Evolutionary conservation across 106 monocot species (phyloP).

Genomic region (Posidonia australis): DNA sequence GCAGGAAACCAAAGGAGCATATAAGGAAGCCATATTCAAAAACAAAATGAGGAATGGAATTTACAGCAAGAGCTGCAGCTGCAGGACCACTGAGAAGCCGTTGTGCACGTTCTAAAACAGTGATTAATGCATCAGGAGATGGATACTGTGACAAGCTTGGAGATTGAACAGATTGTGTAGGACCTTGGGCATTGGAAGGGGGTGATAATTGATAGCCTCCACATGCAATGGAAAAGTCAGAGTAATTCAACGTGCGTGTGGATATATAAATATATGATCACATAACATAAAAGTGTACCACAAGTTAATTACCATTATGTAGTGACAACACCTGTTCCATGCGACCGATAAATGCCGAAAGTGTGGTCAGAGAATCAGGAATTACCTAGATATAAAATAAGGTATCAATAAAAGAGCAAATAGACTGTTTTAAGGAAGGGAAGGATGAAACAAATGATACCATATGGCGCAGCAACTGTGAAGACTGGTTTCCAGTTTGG

Average conservation of each 20-base stretch:
- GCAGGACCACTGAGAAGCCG: slow-evolving; percentile 56
- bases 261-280: background rate
- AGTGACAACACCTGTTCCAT: slow-evolving; percentile 47
- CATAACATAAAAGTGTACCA: background rate
- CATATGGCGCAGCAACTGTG: slow-evolving; percentile 11
- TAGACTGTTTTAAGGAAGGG: slow-evolving; percentile 2
- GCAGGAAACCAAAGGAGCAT: background rate
- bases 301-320: slow-evolving; percentile 23
- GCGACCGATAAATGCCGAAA: slow-evolving; percentile 58
- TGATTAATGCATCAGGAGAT: slow-evolving; percentile 47
- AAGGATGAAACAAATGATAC: background rate
- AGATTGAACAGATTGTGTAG: slow-evolving; percentile 10
- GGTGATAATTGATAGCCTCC: slow-evolving; percentile 31
- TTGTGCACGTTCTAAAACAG: slow-evolving; percentile 41
- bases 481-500: slow-evolving; percentile 20
- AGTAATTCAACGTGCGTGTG: background rate
- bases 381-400: slow-evolving; percentile 36
- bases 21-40: background rate
- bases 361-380: slow-evolving; percentile 76
- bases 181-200: slow-evolving; percentile 15
- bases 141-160: slow-evolving; percentile 32
- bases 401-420: slow-evolving; percentile 10
- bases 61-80: slow-evolving; percentile 52
- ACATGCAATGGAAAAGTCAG: slow-evolving; percentile 5
- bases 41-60: slow-evolving; percentile 1